A percentile compares a stretch with the other conserved stretches of the same genome.
phyloP scores from a whole-genome alignment of 1,284 basidiomycete genomes.

The Meripilus lineatus region DNA sequence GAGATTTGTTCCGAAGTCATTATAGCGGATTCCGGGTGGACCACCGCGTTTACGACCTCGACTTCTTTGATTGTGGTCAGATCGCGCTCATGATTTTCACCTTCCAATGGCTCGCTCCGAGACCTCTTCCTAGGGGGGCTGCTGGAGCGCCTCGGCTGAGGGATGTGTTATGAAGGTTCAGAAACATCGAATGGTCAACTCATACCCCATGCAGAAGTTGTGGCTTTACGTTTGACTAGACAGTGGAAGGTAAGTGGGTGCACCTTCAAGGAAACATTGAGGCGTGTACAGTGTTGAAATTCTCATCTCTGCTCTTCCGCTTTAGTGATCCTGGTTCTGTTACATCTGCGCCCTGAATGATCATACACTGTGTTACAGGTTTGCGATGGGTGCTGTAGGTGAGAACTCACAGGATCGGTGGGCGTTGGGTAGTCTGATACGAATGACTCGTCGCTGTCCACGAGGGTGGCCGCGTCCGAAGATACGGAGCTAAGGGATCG shows the following conservation, averaged over 20 bases:
- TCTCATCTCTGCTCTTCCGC: conserved; percentile 17
- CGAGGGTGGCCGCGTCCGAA: conserved; percentile 3
- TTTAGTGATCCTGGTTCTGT: conserved; percentile 18
- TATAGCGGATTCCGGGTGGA: too few relatives aligned
- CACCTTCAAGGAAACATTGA: conserved; percentile 2
- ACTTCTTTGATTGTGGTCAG: neutral
- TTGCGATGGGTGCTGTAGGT: too few relatives aligned
- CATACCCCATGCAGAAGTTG: neutral
- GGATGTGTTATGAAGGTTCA: neutral
- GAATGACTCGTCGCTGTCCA: conserved; percentile 13
- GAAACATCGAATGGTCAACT: too few relatives aligned
- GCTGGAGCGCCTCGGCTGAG: neutral
- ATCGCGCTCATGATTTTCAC: neutral
- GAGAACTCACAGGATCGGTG: conserved; percentile 18
- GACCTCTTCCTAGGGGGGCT: neutral
- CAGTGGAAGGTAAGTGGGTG: neutral
- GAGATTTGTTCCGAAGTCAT: neutral
- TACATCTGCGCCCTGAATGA: conserved; percentile 12
- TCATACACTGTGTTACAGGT: neutral
- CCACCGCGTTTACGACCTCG: too few relatives aligned
- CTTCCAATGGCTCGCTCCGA: neutral
- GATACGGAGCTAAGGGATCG: too few relatives aligned
- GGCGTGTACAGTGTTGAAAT: conserved; percentile 14
- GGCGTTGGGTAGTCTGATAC: conserved; percentile 15
- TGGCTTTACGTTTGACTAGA: conserved; percentile 1